phyloP scores from a whole-genome alignment of 805 yeast genomes.

The Wickerhamiella kurtzmanii region DNA sequence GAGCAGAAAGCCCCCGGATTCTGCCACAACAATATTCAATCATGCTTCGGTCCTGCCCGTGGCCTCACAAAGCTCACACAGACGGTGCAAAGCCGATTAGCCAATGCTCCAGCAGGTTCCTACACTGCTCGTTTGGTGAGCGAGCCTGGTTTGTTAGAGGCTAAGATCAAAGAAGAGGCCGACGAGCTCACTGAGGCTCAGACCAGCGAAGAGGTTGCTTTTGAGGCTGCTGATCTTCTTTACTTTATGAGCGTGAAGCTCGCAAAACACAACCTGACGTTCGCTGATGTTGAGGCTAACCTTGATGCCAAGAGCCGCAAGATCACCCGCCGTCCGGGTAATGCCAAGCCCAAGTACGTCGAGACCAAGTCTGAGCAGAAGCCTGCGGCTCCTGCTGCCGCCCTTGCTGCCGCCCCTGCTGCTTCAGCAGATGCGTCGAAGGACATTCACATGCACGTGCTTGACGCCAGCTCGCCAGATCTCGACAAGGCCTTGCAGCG shows the following conservation, averaged over 20 bases:
- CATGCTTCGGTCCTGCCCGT: slow-evolving; percentile 64
- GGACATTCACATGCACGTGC: slow-evolving; percentile 20
- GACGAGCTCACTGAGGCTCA: slow-evolving; percentile 87
- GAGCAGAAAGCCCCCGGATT: slow-evolving; percentile 79
- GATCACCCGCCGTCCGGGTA: slow-evolving; percentile 88
- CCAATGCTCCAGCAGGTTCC: slow-evolving; percentile 78
- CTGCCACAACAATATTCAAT: slow-evolving; percentile 70
- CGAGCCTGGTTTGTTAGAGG: slow-evolving; percentile 61
- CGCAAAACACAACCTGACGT: slow-evolving; percentile 59
- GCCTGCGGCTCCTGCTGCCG: slow-evolving; percentile 1
- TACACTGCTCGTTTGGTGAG: slow-evolving; percentile 79
- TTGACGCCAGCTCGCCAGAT: slow-evolving; percentile 22
- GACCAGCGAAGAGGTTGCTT: slow-evolving; percentile 55
- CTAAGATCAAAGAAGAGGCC: slow-evolving; percentile 87
- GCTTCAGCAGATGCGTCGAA: slow-evolving; percentile 1
- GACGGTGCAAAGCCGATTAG: slow-evolving; percentile 48
- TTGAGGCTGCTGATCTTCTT: slow-evolving; percentile 94
- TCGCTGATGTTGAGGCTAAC: slow-evolving; percentile 72
- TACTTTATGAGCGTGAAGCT: slow-evolving; percentile 54
- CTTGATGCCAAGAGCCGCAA: slow-evolving; percentile 71
- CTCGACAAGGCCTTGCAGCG: slow-evolving; percentile 53
- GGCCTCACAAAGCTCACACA: slow-evolving; percentile 62
- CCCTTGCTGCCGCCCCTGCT: background rate
- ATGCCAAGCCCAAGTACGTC: slow-evolving; percentile 74
- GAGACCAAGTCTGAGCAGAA: slow-evolving; percentile 9